phyloP scores from a whole-genome alignment of 352 stramenopile genomes.

The Globisporangium emineosum region DNA sequence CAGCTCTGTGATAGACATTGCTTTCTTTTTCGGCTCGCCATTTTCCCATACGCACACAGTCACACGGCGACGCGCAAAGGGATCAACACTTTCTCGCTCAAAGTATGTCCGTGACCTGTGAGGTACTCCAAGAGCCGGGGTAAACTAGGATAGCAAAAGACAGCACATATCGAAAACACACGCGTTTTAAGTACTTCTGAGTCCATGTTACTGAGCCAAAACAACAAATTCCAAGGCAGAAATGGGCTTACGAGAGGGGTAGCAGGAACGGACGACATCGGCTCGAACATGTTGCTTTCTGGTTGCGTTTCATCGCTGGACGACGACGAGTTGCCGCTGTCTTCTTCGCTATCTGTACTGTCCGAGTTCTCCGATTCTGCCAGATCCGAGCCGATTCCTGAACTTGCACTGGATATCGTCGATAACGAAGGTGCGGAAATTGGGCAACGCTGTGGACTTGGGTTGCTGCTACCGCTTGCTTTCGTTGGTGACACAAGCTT shows the following conservation, averaged over 20 bases:
- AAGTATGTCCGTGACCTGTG: constrained; percentile 31
- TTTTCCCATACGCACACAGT: constrained; percentile 81
- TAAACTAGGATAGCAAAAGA: constrained; percentile 7
- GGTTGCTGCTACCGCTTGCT: constrained; percentile 13
- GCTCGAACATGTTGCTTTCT: constrained; percentile 40
- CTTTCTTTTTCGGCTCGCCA: constrained; percentile 56
- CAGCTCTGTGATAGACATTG: constrained; percentile 81
- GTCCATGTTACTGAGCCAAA: neutral
- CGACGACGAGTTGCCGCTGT: constrained; percentile 70
- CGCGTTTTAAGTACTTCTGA: neutral
- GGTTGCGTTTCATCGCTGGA: constrained; percentile 58
- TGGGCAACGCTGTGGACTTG: constrained; percentile 17
- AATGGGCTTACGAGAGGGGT: constrained; percentile 17
- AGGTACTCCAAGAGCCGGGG: constrained; percentile 24
- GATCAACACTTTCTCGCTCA: constrained; percentile 36
- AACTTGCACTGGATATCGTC: constrained; percentile 23
- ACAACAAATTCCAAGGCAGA: neutral
- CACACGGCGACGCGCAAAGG: constrained; percentile 60
- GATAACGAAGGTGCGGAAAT: constrained; percentile 16
- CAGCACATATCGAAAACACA: constrained; percentile 8
- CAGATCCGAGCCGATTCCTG: constrained; percentile 52
- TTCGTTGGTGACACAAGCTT: constrained; percentile 64
- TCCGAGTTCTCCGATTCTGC: constrained; percentile 78
- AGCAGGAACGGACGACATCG: constrained; percentile 23
- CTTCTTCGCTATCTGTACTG: constrained; percentile 73